A percentile compares a stretch with the other conserved stretches of the same genome.
Conservation (phyloP, 495 filamentous ascomycete genomes). For the Neurospora discreta region DNA sequence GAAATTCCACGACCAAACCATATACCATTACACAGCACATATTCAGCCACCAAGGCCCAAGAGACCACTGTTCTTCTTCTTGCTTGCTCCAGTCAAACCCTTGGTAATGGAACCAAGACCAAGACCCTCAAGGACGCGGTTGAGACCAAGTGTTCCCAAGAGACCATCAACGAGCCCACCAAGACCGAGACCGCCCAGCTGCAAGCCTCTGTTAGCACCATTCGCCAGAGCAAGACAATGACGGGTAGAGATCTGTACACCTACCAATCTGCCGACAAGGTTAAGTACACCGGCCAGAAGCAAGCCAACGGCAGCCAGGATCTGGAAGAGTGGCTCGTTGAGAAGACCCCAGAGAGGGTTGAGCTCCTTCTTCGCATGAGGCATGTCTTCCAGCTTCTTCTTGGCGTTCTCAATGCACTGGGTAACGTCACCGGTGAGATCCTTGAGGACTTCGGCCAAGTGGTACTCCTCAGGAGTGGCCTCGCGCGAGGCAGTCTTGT, state of each 20-base stretch:
- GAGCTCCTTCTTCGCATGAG: constrained; percentile 85
- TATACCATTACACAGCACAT: background rate
- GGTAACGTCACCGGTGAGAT: constrained; percentile 49
- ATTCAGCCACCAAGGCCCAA: constrained; percentile 16
- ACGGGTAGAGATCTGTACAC: constrained; percentile 3
- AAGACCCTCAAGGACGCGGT: constrained; percentile 62
- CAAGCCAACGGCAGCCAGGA: constrained; percentile 81
- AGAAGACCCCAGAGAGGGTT: constrained; percentile 80
- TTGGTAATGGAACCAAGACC: constrained; percentile 48
- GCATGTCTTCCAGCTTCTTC: constrained; percentile 80
- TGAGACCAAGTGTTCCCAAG: constrained; percentile 68
- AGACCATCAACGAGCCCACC: constrained; percentile 70
- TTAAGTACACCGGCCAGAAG: constrained; percentile 72
- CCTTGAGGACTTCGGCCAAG: constrained; percentile 75
- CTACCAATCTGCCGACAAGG: constrained; percentile 59
- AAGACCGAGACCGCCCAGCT: constrained; percentile 72
- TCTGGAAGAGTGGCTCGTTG: constrained; percentile 81
- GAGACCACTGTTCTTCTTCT: constrained; percentile 27
- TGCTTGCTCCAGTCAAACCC: constrained; percentile 35
- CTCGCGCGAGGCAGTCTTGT: constrained; percentile 67
- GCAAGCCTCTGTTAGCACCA: constrained; percentile 5
- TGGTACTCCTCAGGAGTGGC: constrained; percentile 79
- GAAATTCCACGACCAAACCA: background rate
- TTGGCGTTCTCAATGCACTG: constrained; percentile 80
- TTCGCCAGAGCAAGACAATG: background rate